Percentiles rank a stretch among this genome's conserved stretches.
These are phyloP conservation scores for Puccinia novopanici DNA, from an alignment of 1,284 basidiomycete genomes.

Conservation along the genomic window DNA sequence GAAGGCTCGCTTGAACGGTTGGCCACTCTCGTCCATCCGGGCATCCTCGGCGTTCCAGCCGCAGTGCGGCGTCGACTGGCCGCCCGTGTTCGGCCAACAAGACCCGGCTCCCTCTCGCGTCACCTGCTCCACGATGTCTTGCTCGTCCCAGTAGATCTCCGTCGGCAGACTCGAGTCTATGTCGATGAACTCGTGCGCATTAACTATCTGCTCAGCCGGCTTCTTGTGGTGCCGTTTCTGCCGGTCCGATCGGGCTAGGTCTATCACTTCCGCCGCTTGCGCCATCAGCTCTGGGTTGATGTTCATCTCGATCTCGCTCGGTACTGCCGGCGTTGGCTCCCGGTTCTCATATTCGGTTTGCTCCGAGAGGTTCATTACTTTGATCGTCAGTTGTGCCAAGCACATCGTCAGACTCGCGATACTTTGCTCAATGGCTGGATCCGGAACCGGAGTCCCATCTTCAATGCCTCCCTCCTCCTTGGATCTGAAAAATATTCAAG, in stretches of 20 bases:
- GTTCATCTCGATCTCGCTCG: conserved; percentile 1
- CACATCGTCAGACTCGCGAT: conserved; percentile 40
- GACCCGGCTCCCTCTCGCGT: conserved; percentile 7
- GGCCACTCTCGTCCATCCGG: neutral
- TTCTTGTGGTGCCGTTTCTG: conserved; percentile 8
- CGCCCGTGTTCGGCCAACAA: neutral
- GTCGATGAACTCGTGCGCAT: conserved; percentile 37
- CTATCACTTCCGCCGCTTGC: neutral
- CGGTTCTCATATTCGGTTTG: conserved; percentile 3
- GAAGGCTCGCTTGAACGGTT: neutral
- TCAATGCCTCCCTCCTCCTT: neutral
- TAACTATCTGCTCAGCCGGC: conserved; percentile 27
- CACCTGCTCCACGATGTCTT: conserved; percentile 41
- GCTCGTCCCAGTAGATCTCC: conserved; percentile 29
- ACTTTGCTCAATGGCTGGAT: conserved; percentile 35
- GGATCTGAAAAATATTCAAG: neutral
- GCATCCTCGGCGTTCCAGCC: neutral
- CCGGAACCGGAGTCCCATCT: neutral
- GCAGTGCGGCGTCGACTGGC: neutral
- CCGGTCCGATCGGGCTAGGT: neutral
- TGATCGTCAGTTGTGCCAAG: conserved; percentile 41
- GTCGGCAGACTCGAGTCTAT: conserved; percentile 38
- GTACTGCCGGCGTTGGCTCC: conserved; percentile 8
- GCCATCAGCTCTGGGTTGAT: conserved; percentile 17
- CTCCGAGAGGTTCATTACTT: conserved; percentile 42